Evolutionary conservation across 805 yeast species (phyloP).

Genomic region (Starmerella stigmatis): DNA sequence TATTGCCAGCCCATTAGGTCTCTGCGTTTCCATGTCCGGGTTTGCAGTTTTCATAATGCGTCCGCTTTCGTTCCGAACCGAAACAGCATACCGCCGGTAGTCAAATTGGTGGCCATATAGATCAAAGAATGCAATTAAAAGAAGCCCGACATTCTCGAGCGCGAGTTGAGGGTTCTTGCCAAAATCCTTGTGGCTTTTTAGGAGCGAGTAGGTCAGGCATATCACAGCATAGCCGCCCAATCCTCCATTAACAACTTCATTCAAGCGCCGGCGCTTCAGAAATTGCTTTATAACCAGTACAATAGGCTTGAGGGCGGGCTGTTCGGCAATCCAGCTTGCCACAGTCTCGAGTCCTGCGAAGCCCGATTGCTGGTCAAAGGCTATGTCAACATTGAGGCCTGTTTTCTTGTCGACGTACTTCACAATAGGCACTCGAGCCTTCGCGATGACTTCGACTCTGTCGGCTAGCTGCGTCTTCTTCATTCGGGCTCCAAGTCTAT

Average conservation of each 20-base stretch:
- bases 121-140: conserved; percentile 85
- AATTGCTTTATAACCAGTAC: conserved; percentile 79
- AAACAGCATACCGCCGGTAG: conserved; percentile 65
- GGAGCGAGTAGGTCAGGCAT: conserved; percentile 80
- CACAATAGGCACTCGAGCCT: conserved; percentile 88
- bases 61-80: conserved; percentile 46
- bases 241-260: conserved; percentile 87
- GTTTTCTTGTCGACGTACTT: conserved; percentile 71
- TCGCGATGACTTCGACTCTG: conserved; percentile 68
- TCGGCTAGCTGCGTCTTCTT: conserved; percentile 54
- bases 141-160: conserved; percentile 67
- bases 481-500: conserved; percentile 60
- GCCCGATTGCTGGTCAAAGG: conserved; percentile 79
- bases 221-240: conserved; percentile 91
- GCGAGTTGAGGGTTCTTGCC: conserved; percentile 29
- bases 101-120: conserved; percentile 83
- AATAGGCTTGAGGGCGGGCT: conserved; percentile 74
- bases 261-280: conserved; percentile 61
- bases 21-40: conserved; percentile 41
- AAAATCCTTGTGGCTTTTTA: conserved; percentile 7
- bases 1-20: conserved; percentile 51
- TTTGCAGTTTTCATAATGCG: conserved; percentile 51
- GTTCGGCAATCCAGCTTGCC: conserved; percentile 56
- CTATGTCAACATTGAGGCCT: conserved; percentile 71
- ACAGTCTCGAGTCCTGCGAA: conserved; percentile 71